Evolutionary conservation across 805 yeast species (phyloP), one percentile per base, ranked within the genome.

Genomic region (Isabelozyma gotoi): DNA sequence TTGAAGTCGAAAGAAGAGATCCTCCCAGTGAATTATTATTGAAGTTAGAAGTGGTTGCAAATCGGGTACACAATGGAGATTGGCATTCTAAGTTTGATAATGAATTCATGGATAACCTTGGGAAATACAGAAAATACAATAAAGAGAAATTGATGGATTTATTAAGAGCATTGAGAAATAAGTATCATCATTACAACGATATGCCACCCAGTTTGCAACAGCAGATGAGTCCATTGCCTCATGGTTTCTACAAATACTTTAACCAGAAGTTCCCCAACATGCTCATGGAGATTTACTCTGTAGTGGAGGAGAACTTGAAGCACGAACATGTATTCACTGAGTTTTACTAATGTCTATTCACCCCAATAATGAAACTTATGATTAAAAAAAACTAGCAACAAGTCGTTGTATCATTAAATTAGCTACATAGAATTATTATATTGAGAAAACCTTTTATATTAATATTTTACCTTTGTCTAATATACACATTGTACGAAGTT

Each of bases 141-240:
- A 78, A 85, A 0, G 81, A 77, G 44, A 86, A 82, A 53, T 65
- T 94, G 37, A 81, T 90, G 82, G 99, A 94, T 61, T 67, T 94
- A 40, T 65, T 94, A 45, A 73, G 99, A 45, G 97, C 97, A 0
- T 64, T 94, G 52, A 76, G 99, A 55, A 94, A 94, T 68, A 94
- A 94, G 63, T 85, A 88, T 57, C 98, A 94, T 62, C 99, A 94
- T 62, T 92, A 78, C 62, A 89, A 89, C 65, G 99, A 94, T 61
- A 67, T 91, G 58, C 96, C 97, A 1, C 74, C 67, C 7, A 77
- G 71, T 11, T 72, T 94, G 45, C 81, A 80, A 41, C 60, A 58
- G 12, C 73, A 78, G 39, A 85, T 94, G 80, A 84, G 88, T 15
- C 85, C 92, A 0, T 65, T 89, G 19, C 97, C 97, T 0, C 80